Base-by-base conservation (phyloP, 164 flowering plant species). In the Nymphaea colorata region DNA sequence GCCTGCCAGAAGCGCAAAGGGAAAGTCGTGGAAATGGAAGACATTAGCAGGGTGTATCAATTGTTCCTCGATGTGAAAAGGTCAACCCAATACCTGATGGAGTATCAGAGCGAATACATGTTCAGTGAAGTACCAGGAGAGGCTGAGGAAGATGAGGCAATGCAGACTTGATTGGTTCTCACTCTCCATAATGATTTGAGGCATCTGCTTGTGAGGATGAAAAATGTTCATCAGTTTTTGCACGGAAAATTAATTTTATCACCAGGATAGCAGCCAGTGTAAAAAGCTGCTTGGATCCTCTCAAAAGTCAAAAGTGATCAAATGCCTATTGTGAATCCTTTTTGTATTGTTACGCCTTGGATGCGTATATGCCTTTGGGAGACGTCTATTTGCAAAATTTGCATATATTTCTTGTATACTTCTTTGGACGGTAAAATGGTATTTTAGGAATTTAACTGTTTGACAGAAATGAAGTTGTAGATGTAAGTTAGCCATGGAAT, bases 1-100 rank as follows among this genome's bases (percentile, higher is more conserved):
- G 90, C 91, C 63, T 90, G 96, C 80, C 96, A 80, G 66, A 93
- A 88, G 78, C 77, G 96, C 68, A 93, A 88, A 79, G 98, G 96
- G 25, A 93, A 79, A 72, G 14, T 86, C 62, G 96, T 90, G 63
- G 96, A 90, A 70, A 75, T 85, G 80, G 91, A 90, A 65, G 96
- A 93, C 65, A 80, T 90, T 4, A 82, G 81, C 66, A 74, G 93
- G 60, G 97, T 91, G 41, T 93, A 89, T 67, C 78, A 77, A 61
- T 84, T 93, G 41, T 91, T 93, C 71, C 78, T 85, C 67, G 97
- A 93, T 69, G 90, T 89, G 67, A 89, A 88, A 81, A 83, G 96
- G 74, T 93, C 98, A 3, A 85, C 96, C 0, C 96, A 91, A 69
- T 91, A 89, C 75, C 72, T 93, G 77, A 85, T 87, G 84, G 98